Conservation (phyloP, 257 asterid genomes). For the Jasminum sambac region DNA sequence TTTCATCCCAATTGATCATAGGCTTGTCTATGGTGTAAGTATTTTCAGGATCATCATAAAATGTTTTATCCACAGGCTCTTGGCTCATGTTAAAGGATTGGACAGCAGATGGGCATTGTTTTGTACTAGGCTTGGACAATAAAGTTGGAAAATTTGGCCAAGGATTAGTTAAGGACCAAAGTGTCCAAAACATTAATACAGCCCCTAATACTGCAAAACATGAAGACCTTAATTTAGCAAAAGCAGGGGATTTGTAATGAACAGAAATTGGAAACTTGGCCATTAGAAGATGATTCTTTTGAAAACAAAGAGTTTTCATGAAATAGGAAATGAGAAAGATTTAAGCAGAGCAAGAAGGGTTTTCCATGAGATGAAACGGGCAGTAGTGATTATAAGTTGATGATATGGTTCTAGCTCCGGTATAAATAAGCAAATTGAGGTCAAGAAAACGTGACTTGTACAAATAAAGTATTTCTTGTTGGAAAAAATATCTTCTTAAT, state of each 20-base stretch:
- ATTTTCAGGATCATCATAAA: constrained; percentile 59
- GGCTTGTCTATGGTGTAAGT: constrained; percentile 60
- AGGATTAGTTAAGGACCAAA: constrained; percentile 41
- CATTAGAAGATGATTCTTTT: constrained; percentile 23
- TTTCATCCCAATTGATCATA: constrained; percentile 60
- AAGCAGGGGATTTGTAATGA: constrained; percentile 33
- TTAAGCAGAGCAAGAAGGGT: background rate
- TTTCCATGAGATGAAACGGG: background rate
- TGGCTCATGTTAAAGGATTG: constrained; percentile 21
- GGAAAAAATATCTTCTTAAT: too few relatives aligned
- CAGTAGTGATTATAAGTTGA: background rate
- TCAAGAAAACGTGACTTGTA: too few relatives aligned
- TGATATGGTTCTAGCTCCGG: background rate
- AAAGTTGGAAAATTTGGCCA: constrained; percentile 40
- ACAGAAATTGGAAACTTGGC: constrained; percentile 40
- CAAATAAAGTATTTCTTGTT: too few relatives aligned
- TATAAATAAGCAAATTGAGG: background rate
- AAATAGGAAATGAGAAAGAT: background rate
- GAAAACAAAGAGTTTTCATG: background rate
- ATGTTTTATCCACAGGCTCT: constrained; percentile 47
- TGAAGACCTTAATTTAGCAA: constrained; percentile 26
- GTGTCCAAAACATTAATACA: constrained; percentile 34
- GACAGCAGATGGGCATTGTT: background rate
- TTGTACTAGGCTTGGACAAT: constrained; percentile 16
- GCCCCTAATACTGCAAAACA: constrained; percentile 28